A percentile compares a stretch with the other conserved stretches of the same genome.
phyloP scores from a whole-genome alignment of 768 basidiomycete species.

The Pleurotus platypus region DNA sequence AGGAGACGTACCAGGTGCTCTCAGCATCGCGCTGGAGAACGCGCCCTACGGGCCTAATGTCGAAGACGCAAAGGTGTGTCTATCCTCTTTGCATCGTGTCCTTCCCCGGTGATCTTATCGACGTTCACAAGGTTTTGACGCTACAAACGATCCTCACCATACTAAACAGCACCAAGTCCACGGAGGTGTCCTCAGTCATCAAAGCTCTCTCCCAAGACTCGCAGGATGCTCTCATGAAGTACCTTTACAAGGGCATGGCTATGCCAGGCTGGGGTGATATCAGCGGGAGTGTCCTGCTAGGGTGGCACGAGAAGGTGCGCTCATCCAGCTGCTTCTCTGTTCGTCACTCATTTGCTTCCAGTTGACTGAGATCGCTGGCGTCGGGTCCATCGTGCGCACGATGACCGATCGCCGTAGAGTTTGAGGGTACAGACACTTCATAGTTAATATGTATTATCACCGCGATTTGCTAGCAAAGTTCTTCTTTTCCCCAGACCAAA shows the following conservation, averaged over 20 bases:
- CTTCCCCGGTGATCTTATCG: neutral
- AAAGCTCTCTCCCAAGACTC: constrained; percentile 67
- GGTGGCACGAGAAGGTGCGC: constrained; percentile 95
- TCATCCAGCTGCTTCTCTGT: neutral
- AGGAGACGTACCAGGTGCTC: constrained; percentile 72
- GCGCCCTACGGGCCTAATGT: constrained; percentile 87
- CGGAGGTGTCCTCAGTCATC: constrained; percentile 78
- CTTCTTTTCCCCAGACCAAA: neutral
- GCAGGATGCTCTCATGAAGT: constrained; percentile 95
- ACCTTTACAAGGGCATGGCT: constrained; percentile 95
- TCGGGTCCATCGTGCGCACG: constrained; percentile 90
- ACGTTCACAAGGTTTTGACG: constrained; percentile 57
- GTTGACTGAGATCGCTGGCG: constrained; percentile 92
- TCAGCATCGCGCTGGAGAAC: constrained; percentile 66
- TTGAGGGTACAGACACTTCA: constrained; percentile 17
- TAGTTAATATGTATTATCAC: neutral
- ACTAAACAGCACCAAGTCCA: constrained; percentile 89
- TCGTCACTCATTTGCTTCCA: constrained; percentile 24
- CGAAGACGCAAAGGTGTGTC: constrained; percentile 84
- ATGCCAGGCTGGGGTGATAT: constrained; percentile 60
- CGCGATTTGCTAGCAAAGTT: neutral
- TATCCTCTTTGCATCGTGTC: neutral
- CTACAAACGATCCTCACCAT: constrained; percentile 82
- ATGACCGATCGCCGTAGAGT: constrained; percentile 58
- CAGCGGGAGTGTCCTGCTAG: constrained; percentile 60